Percentiles rank a stretch among this genome's conserved stretches.
These are phyloP conservation scores for Pythium volutum DNA, from an alignment of 352 stramenopile genomes.

Conservation along the genomic window DNA sequence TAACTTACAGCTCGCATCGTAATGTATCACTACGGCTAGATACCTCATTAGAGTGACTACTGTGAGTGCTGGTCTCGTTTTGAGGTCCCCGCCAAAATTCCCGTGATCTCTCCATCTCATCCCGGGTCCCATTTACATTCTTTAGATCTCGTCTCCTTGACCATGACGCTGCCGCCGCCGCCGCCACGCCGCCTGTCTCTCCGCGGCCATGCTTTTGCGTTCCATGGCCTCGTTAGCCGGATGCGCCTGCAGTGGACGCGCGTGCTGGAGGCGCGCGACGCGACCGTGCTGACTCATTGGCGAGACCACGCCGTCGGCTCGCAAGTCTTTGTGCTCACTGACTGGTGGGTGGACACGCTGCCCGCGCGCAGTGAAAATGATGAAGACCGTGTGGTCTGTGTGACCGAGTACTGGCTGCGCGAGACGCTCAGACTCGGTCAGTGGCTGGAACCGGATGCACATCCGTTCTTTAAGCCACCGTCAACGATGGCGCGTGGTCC, in stretches of 20 bases:
- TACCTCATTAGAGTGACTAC: not conserved
- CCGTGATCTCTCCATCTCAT: not conserved
- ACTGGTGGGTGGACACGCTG: constrained; percentile 45
- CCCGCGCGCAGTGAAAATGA: not conserved
- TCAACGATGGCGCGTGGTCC: not conserved
- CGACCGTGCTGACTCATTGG: constrained; percentile 3
- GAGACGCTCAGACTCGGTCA: constrained; percentile 38
- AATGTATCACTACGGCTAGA: not conserved
- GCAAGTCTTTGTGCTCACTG: constrained; percentile 42
- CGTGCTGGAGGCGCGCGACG: constrained; percentile 1
- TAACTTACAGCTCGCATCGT: not conserved
- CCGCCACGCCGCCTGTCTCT: constrained; percentile 1
- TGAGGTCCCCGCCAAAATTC: not conserved
- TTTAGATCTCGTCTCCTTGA: not conserved
- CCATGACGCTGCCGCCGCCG: not conserved
- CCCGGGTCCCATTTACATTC: not conserved
- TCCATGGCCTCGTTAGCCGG: constrained; percentile 17
- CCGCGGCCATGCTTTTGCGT: constrained; percentile 14
- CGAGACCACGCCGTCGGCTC: not conserved
- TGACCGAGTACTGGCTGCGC: constrained; percentile 59
- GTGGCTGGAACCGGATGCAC: constrained; percentile 33
- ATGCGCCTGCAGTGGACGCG: constrained; percentile 6
- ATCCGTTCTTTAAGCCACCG: constrained; percentile 52
- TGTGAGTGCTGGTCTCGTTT: not conserved
- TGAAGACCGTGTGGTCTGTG: constrained; percentile 5